Conservation (phyloP, 805 yeast species). For the Barnettozyma populi region DNA sequence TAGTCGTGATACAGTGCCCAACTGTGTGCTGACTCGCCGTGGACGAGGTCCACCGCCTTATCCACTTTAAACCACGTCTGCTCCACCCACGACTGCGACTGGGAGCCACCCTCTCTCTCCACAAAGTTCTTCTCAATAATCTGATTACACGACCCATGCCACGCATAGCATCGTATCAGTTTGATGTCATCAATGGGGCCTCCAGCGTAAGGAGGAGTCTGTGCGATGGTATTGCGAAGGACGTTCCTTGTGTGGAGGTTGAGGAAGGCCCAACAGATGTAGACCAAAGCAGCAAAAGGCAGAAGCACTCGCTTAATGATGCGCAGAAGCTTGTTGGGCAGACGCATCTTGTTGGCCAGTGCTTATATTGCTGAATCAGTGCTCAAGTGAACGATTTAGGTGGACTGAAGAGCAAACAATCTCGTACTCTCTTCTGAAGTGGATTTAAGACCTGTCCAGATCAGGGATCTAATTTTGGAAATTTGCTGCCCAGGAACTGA, state of each 20-base stretch:
- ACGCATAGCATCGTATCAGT: slow-evolving; percentile 26
- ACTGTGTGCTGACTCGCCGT: slow-evolving; percentile 12
- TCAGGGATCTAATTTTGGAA: neutral
- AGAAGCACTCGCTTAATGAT: slow-evolving; percentile 14
- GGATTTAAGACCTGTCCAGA: neutral
- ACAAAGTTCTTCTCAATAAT: slow-evolving; percentile 13
- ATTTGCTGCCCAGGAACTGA: neutral
- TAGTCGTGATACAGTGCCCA: slow-evolving; percentile 22
- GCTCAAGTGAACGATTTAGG: no score
- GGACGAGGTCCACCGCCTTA: slow-evolving; percentile 20
- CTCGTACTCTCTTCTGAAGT: neutral
- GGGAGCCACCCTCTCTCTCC: slow-evolving; percentile 2
- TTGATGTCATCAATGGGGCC: slow-evolving; percentile 29
- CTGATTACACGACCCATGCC: slow-evolving; percentile 27
- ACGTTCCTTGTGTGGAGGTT: slow-evolving; percentile 20
- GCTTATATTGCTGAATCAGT: no score
- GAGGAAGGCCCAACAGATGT: slow-evolving; percentile 12
- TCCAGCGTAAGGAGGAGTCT: slow-evolving; percentile 22
- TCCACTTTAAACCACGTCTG: slow-evolving; percentile 24
- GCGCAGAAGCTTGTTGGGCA: slow-evolving; percentile 6
- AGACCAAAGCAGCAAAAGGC: slow-evolving; percentile 12
- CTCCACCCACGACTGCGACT: slow-evolving; percentile 3
- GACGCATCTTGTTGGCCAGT: no score
- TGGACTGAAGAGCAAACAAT: neutral
- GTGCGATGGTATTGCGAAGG: slow-evolving; percentile 13